Base-by-base conservation (phyloP, 2,329 filamentous ascomycete genomes). In the Colletotrichum somersetense region DNA sequence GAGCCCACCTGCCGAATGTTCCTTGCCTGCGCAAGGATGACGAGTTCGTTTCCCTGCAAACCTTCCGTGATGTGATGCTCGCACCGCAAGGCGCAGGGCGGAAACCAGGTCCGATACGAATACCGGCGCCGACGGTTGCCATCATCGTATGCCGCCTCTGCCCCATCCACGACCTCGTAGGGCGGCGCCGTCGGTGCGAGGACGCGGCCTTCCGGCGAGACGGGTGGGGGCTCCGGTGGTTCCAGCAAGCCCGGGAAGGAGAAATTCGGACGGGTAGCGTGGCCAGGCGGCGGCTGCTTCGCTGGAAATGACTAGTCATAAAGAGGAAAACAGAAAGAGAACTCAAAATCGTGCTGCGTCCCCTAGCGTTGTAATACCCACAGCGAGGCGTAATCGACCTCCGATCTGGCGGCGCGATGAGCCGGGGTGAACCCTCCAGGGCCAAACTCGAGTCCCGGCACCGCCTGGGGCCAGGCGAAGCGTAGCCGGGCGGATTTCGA, bases 341-440 rank as follows among this genome's bases (percentile, higher is more conserved):
- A 44, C 4, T 18, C 40, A 42, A 42, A 12, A 42, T 18, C 40
- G 14, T 64, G 55, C 63, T 62, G 42, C 50, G 50, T 11, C 57
- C 57, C 12, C 33, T 20, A 26, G 61, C 33, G 26, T 57, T 58
- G 33, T 14, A 14, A 16, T 42, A 42, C 40, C 14, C 40, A 42
- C 2, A 18, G 5, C 14, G 5, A 14, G 14, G 40, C 14, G 40
- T 42, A 40, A 46, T 46, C 44, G 35, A 44, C 42, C 44, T 46
- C 64, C 57, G 57, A 33, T 11, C 23, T 10, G 23, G n/a, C n/a
- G 16, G 46, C 26, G 69, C 35, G 65, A 57, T 11, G 20, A 40
- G 58, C 69, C n/a, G 58, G 65, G 58, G 53, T 68, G 53, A 62
- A 42, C 63, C 68, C 64, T 67, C 44, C 42, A 62, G 35, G 23